Base-by-base conservation (phyloP, 306 rosid species). In the Rosa chinensis region DNA sequence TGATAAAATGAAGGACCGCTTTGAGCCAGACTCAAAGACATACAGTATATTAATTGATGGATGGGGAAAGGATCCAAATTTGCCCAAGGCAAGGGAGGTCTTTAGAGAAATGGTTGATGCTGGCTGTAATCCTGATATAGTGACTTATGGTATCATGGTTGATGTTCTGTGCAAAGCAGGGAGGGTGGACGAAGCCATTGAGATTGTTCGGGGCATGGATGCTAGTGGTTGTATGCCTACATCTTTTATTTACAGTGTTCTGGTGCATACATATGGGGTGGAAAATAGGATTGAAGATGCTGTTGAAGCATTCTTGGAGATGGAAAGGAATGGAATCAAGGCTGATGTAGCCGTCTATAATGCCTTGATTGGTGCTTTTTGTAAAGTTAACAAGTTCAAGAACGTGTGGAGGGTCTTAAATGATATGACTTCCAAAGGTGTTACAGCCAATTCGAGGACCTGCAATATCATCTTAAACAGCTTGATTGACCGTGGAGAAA, bases 91-190 rank as follows among this genome's bases (percentile, higher is more conserved):
- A 12, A 88, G 95, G 72, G 97, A 89, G 88, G 74, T 89, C 73
- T 92, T 85, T 16, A 48, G 92, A 61, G 94, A 95, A 74, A 95
- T 91, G 99, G 83, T 91, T 78, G 62, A 43, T 6, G 35, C 66
- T 0, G 97, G 94, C n/a, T 86, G 96, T n/a, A 53, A 74, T 66
- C 97, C 91, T 18, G 99, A 94, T 74, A 77, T 87, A 76, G 98
- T 94, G 55, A 92, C 97, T n/a, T 89, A 90, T 74, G 93, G 98
- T 53, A 88, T 89, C 44, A 83, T 92, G 95, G 93, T 91, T 77
- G 97, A 92, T 77, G 78, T 92, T 85, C 97, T 92, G 55, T 92
- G 98, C 82, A 92, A 92, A 77, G 95, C 87, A 3, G 99, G 99
- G 55, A 84, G 97, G 81, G 92, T 87, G 66, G 97, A 94, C 45